Evolutionary conservation across 139 green algal species (phyloP).

Genomic region (Astrephomene gubernaculifera): DNA sequence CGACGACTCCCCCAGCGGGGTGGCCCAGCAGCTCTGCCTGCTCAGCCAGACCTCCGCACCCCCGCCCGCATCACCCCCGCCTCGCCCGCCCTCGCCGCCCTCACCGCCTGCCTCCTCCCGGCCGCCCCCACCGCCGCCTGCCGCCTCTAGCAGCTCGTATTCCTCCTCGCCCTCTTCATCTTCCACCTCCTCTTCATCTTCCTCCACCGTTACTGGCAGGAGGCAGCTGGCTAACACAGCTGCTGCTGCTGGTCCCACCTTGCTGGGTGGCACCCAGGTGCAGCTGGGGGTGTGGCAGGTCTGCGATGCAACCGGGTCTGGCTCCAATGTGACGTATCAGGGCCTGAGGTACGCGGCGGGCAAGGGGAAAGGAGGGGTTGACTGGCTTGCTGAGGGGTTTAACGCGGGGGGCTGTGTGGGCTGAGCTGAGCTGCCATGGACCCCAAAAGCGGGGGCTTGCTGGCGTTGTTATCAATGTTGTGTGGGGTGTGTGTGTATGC

Average conservation of each 20-base stretch:
- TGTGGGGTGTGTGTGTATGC: background rate
- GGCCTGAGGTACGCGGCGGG: background rate
- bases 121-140: background rate
- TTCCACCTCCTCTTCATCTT: background rate
- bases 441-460: too few relatives aligned
- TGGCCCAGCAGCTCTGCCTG: background rate
- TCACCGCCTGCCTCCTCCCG: too few relatives aligned
- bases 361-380: background rate
- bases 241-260: too few relatives aligned
- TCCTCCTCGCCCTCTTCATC: background rate
- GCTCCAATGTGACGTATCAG: background rate
- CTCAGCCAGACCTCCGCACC: background rate
- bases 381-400: too few relatives aligned
- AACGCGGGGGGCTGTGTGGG: too few relatives aligned
- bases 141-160: background rate
- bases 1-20: background rate
- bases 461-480: background rate
- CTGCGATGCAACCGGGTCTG: background rate
- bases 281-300: background rate
- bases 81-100: background rate
- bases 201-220: background rate
- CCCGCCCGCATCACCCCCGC: slow-evolving; percentile 13
- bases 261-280: background rate
- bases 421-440: too few relatives aligned
- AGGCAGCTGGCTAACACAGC: background rate